Percentiles rank a stretch among this genome's conserved stretches.
Evolutionary conservation across 1,284 basidiomycete species (phyloP).

Genomic region (Austroboletus novae-zelandiae): DNA sequence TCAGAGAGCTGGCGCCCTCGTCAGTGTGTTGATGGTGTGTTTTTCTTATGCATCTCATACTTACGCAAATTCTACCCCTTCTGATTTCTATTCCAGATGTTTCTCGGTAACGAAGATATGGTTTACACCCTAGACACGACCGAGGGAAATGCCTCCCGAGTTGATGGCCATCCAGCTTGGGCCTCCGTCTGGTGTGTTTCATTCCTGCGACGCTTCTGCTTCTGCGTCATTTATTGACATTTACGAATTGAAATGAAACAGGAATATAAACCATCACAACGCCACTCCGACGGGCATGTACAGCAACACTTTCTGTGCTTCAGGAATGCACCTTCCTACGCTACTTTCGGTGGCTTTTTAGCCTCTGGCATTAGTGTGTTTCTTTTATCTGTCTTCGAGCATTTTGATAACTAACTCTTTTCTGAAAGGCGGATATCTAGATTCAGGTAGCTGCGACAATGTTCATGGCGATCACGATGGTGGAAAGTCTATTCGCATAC

Average conservation of each 20-base stretch:
- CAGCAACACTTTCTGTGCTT: constrained; percentile 84
- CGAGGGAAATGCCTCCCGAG: constrained; percentile 40
- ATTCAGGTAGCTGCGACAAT: constrained; percentile 43
- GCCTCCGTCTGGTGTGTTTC: constrained; percentile 40
- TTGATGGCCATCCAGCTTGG: constrained; percentile 44
- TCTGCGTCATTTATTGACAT: too few relatives aligned
- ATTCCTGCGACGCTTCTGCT: not conserved
- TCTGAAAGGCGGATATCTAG: not conserved
- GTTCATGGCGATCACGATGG: constrained; percentile 69
- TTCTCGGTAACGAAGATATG: constrained; percentile 47
- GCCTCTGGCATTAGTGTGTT: constrained; percentile 66
- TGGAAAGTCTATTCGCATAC: constrained; percentile 63
- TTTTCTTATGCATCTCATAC: not conserved
- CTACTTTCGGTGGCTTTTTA: constrained; percentile 72
- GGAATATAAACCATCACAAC: constrained; percentile 40
- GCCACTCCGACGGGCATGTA: constrained; percentile 67
- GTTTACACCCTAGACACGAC: constrained; percentile 51
- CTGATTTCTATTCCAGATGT: constrained; percentile 41
- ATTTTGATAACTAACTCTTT: not conserved
- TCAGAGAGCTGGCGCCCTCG: constrained; percentile 40
- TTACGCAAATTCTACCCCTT: too few relatives aligned
- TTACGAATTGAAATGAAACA: constrained; percentile 5
- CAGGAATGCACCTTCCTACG: constrained; percentile 64
- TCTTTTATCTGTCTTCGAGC: not conserved
- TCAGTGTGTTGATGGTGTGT: constrained; percentile 67